phyloP scores from a whole-genome alignment of 208 protist genomes.

The Endotrypanum monterogeii region DNA sequence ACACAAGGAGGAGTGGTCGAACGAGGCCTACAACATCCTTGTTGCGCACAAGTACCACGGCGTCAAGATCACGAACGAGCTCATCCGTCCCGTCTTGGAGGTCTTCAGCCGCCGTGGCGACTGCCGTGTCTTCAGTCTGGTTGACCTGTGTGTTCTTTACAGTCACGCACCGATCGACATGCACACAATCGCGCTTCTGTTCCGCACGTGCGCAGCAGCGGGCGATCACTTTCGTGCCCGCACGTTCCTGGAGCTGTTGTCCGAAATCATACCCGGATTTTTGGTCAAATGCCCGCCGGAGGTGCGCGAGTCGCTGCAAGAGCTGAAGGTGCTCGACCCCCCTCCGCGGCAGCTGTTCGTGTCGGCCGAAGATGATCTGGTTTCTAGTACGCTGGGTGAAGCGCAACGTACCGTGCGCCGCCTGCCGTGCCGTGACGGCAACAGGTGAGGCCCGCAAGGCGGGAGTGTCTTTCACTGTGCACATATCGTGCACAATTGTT shows the following conservation, averaged over 20 bases:
- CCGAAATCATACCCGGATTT: conserved; percentile 83
- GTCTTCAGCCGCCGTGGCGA: conserved; percentile 71
- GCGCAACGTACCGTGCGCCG: conserved; percentile 16
- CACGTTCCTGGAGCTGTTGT: conserved; percentile 70
- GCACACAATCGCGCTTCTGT: conserved; percentile 69
- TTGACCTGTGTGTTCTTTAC: conserved; percentile 87
- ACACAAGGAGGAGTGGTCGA: conserved; percentile 56
- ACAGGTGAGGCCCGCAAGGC: background rate
- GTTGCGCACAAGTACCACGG: conserved; percentile 90
- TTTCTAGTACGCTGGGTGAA: conserved; percentile 34
- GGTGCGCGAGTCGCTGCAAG: conserved; percentile 55
- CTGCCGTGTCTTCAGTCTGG: conserved; percentile 85
- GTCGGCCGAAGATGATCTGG: conserved; percentile 43
- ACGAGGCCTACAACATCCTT: conserved; percentile 84
- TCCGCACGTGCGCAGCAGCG: conserved; percentile 72
- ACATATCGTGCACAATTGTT: background rate
- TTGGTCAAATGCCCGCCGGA: conserved; percentile 58
- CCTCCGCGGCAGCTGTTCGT: conserved; percentile 67
- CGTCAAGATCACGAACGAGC: conserved; percentile 64
- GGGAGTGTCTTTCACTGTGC: background rate
- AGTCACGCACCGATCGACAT: conserved; percentile 75
- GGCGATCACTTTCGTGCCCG: conserved; percentile 81
- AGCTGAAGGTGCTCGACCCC: conserved; percentile 58
- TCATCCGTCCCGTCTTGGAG: conserved; percentile 62
- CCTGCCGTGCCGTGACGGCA: conserved; percentile 2